phyloP scores from a whole-genome alignment of 768 basidiomycete genomes.

The Holtermannia corniformis region DNA sequence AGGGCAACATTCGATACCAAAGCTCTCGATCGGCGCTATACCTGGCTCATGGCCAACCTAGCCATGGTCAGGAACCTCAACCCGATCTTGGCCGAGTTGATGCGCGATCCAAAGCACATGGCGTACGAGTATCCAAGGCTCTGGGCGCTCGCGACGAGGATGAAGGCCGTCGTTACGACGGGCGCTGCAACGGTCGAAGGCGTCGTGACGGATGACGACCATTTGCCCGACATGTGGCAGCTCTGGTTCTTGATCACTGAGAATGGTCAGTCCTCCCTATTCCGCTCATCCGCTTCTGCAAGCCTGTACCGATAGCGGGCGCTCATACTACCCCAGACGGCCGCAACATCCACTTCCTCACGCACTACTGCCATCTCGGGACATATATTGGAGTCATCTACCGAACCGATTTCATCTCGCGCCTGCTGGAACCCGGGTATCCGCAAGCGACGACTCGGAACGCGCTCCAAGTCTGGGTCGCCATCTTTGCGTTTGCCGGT shows the following conservation, averaged over 20 bases:
- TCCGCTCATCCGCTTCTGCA: too few species aligned
- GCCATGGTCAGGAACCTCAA: conserved; percentile 3
- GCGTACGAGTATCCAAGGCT: conserved; percentile 34
- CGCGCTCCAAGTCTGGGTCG: conserved; percentile 36
- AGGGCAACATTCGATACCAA: conserved; percentile 31
- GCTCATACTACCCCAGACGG: conserved; percentile 25
- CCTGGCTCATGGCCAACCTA: conserved; percentile 19
- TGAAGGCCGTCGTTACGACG: conserved; percentile 14
- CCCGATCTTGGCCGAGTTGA: conserved; percentile 21
- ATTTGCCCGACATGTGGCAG: conserved; percentile 30
- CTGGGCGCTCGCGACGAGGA: conserved; percentile 20
- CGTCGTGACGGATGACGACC: conserved; percentile 10
- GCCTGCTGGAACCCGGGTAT: conserved; percentile 41
- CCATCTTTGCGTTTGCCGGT: conserved; percentile 24
- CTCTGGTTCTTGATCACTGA: conserved; percentile 39
- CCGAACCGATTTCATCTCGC: conserved; percentile 32
- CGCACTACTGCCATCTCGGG: conserved; percentile 25
- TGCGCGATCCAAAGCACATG: conserved; percentile 24
- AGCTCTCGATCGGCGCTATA: conserved; percentile 30
- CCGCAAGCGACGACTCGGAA: conserved; percentile 35
- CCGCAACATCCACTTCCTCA: conserved; percentile 28
- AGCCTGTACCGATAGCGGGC: not conserved
- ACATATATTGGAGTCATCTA: conserved; percentile 34
- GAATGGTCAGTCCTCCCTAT: conserved; percentile 28
- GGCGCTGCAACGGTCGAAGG: conserved; percentile 10